These are phyloP conservation scores for Vachellia pachyceras DNA, from an alignment of 306 rosid genomes.

Conservation along the genomic window DNA sequence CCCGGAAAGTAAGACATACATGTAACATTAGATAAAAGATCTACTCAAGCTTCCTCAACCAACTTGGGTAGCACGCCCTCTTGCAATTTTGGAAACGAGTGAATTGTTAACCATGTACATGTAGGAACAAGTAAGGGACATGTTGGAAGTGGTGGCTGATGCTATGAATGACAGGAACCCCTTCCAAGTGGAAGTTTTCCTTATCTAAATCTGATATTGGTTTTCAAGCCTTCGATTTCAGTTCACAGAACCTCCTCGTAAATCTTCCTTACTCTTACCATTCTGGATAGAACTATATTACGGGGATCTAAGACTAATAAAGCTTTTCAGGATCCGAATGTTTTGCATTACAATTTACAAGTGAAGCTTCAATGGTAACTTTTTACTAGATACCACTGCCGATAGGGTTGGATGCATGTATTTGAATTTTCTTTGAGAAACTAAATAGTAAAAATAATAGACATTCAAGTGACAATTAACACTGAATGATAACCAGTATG, in stretches of 20 bases:
- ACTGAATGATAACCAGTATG: background rate
- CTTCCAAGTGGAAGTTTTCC: conserved; percentile 4
- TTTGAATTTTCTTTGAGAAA: no score
- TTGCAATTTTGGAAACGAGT: conserved; percentile 40
- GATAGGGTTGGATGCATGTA: no score
- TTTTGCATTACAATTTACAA: background rate
- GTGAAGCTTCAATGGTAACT: no score
- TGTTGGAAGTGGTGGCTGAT: conserved; percentile 3
- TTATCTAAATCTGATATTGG: conserved; percentile 2
- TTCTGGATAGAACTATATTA: conserved; percentile 20
- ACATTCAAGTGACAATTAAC: background rate
- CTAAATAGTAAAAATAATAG: no score
- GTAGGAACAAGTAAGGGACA: conserved; percentile 10
- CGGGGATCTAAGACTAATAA: background rate
- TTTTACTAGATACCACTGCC: no score
- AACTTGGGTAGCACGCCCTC: conserved; percentile 26
- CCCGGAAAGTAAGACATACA: conserved; percentile 70
- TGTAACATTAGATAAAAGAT: conserved; percentile 49
- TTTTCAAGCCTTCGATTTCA: conserved; percentile 32
- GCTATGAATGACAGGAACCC: conserved; percentile 1
- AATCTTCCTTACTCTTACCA: conserved; percentile 23
- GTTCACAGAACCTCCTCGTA: conserved; percentile 16
- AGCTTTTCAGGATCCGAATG: background rate
- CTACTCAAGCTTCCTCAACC: conserved; percentile 38
- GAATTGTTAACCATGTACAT: conserved; percentile 29